Evolutionary conservation across 2,329 filamentous ascomycete species (phyloP).

Genomic region (Didymella pomorum): DNA sequence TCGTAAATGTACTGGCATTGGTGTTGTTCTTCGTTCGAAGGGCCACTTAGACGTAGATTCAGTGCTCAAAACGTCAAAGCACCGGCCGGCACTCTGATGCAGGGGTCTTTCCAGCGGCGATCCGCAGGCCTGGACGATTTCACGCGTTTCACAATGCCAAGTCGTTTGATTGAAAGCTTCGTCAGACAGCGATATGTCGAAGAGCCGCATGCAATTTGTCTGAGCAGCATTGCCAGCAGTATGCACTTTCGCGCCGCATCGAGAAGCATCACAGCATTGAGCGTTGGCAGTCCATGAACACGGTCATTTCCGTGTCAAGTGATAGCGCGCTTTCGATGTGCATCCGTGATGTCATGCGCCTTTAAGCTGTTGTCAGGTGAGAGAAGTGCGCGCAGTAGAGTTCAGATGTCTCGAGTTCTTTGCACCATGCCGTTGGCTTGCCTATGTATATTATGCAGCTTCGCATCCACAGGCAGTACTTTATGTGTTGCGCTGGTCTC

Average conservation of each 20-base stretch:
- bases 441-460: not conserved
- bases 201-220: slow-evolving; percentile 15
- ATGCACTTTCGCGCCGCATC: slow-evolving; percentile 8
- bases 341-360: slow-evolving; percentile 19
- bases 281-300: slow-evolving; percentile 31
- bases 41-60: slow-evolving; percentile 27
- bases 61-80: slow-evolving; percentile 35
- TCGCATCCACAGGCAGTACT: not conserved
- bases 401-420: not conserved
- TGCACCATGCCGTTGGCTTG: not conserved
- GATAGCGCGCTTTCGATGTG: slow-evolving; percentile 19
- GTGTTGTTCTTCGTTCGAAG: slow-evolving; percentile 24
- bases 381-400: not conserved
- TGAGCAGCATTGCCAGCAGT: not conserved
- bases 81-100: slow-evolving; percentile 24
- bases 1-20: slow-evolving; percentile 10
- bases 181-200: not conserved
- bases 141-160: slow-evolving; percentile 23
- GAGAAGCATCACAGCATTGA: slow-evolving; percentile 21
- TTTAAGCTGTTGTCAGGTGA: not conserved
- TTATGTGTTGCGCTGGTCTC: not conserved
- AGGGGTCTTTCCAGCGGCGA: slow-evolving; percentile 22
- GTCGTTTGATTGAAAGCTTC: slow-evolving; percentile 14
- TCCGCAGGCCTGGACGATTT: slow-evolving; percentile 20
- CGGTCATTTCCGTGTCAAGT: slow-evolving; percentile 16